Conservation (phyloP, 1,139 yeast species). For the Debaryomyces subglobosus region DNA sequence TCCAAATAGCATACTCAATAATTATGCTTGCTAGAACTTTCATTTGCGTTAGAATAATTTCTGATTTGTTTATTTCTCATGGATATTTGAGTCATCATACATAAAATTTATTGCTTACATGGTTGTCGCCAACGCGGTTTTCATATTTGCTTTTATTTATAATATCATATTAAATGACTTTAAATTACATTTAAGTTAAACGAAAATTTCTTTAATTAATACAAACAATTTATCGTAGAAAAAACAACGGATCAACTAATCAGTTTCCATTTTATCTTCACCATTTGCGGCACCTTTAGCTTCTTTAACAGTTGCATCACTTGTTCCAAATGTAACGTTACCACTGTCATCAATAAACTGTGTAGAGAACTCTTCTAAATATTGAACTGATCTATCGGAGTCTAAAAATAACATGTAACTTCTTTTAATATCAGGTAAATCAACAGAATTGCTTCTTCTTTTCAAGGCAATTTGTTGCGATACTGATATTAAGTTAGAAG, state of each 20-base stretch:
- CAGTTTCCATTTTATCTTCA: slow-evolving; percentile 56
- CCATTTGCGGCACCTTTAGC: slow-evolving; percentile 16
- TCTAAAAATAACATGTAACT: slow-evolving; percentile 88
- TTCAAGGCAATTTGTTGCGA: slow-evolving; percentile 83
- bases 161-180: neutral
- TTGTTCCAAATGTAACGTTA: slow-evolving; percentile 47
- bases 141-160: slow-evolving; percentile 3
- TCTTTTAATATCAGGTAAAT: slow-evolving; percentile 83
- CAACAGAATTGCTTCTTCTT: slow-evolving; percentile 73
- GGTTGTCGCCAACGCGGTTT: neutral
- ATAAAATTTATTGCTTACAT: neutral
- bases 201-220: neutral
- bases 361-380: slow-evolving; percentile 65
- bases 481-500: slow-evolving; percentile 87
- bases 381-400: slow-evolving; percentile 82
- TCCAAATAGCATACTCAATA: no score
- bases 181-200: neutral
- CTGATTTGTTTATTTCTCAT: neutral
- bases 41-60: neutral
- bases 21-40: neutral
- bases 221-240: slow-evolving; percentile 7
- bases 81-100: neutral
- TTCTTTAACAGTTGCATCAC: slow-evolving; percentile 12
- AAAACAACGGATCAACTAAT: slow-evolving; percentile 17
- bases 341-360: slow-evolving; percentile 79